A percentile compares a stretch with the other conserved stretches of the same genome.
phyloP scores from a whole-genome alignment of 345 rosid species.

The Rhizophora apiculata region DNA sequence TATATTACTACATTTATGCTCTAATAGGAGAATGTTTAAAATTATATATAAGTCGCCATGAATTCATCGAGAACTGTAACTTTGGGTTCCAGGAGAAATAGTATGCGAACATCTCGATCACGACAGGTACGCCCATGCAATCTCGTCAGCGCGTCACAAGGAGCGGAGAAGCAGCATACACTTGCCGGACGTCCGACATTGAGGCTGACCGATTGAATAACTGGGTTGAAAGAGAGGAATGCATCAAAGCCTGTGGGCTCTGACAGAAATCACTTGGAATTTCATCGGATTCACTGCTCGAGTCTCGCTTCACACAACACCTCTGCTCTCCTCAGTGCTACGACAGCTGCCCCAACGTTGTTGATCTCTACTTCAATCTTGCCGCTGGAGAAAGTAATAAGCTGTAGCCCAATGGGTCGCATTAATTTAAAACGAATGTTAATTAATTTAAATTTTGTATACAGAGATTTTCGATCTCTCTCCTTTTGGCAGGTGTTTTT shows the following conservation, averaged over 20 bases:
- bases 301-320: constrained; percentile 48
- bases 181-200: constrained; percentile 62
- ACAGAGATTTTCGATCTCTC: background rate
- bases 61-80: background rate
- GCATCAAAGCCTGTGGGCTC: constrained; percentile 66
- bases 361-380: constrained; percentile 81
- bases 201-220: constrained; percentile 58
- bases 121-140: constrained; percentile 62
- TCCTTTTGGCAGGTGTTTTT: constrained; percentile 48
- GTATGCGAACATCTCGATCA: constrained; percentile 57
- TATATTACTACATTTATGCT: too few species aligned
- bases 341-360: constrained; percentile 61
- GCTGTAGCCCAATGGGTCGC: background rate
- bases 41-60: too few species aligned
- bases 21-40: too few species aligned
- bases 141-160: constrained; percentile 61
- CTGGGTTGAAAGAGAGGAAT: constrained; percentile 61
- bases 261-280: constrained; percentile 75
- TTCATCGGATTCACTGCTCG: constrained; percentile 79
- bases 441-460: background rate
- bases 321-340: constrained; percentile 82
- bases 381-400: constrained; percentile 88
- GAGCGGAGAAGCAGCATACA: constrained; percentile 52
- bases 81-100: constrained; percentile 37
- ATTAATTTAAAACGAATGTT: too few species aligned